Conservation (phyloP, 2,329 filamentous ascomycete species). For the Pyrenophora graminea region DNA sequence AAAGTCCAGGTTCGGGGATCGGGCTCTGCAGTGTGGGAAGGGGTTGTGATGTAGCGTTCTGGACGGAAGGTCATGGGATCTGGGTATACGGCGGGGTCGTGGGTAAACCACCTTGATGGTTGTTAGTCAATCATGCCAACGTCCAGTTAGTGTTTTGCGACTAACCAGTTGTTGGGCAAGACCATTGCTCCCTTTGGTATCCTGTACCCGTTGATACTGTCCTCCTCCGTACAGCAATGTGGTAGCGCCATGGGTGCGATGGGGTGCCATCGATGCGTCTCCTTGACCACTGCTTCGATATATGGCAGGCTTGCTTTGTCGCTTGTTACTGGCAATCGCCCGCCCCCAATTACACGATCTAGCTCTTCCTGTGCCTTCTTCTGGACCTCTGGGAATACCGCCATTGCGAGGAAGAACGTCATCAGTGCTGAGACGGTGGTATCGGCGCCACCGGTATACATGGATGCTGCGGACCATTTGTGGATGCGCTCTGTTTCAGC, state of each 20-base stretch:
- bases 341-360: conserved; percentile 54
- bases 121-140: not conserved
- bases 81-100: conserved; percentile 47
- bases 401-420: conserved; percentile 58
- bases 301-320: conserved; percentile 52
- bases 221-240: conserved; percentile 39
- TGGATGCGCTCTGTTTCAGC: conserved; percentile 40
- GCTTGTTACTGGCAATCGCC: conserved; percentile 53
- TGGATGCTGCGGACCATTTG: conserved; percentile 51
- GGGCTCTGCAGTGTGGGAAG: conserved; percentile 42
- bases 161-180: conserved; percentile 48
- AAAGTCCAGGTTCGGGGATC: conserved; percentile 46
- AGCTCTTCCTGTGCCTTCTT: conserved; percentile 54
- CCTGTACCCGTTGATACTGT: conserved; percentile 45
- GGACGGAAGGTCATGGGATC: conserved; percentile 51
- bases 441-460: conserved; percentile 54
- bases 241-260: conserved; percentile 40
- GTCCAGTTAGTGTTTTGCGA: too few relatives aligned
- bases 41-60: conserved; percentile 48
- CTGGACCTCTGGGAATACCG: conserved; percentile 54
- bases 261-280: conserved; percentile 53
- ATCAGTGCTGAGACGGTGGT: conserved; percentile 50
- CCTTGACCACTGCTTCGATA: conserved; percentile 40
- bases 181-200: conserved; percentile 51
- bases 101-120: conserved; percentile 46